These are phyloP conservation scores for Asparagopsis taxiformis DNA, from an alignment of 31 red algal genomes.

Conservation along the genomic window DNA sequence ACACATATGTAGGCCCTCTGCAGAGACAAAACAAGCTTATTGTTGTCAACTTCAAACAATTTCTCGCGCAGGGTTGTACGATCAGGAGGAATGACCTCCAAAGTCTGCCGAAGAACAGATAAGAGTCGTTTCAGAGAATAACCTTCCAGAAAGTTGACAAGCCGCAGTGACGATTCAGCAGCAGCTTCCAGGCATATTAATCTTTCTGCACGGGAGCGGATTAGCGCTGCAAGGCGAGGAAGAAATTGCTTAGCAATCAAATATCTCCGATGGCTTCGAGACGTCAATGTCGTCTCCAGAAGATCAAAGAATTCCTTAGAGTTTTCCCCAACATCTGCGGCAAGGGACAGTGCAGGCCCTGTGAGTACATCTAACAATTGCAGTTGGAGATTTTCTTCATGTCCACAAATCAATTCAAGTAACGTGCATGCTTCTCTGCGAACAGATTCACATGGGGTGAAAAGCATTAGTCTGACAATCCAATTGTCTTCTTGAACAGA, in stretches of 20 bases:
- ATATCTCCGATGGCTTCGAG: slow-evolving; percentile 47
- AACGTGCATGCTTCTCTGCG: slow-evolving; percentile 51
- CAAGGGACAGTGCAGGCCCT: slow-evolving; percentile 58
- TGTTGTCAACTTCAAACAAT: slow-evolving; percentile 32
- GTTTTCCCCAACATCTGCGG: slow-evolving; percentile 58
- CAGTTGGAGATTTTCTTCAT: slow-evolving; percentile 67
- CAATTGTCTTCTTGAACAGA: slow-evolving; percentile 69
- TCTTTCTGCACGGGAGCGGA: slow-evolving; percentile 45
- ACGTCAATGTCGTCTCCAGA: slow-evolving; percentile 34
- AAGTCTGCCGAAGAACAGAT: slow-evolving; percentile 56
- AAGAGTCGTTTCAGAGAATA: slow-evolving; percentile 73
- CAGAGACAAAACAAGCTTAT: slow-evolving; percentile 51
- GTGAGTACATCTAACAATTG: slow-evolving; percentile 68
- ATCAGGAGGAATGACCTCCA: slow-evolving; percentile 59
- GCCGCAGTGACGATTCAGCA: slow-evolving; percentile 52
- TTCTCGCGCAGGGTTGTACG: slow-evolving; percentile 22
- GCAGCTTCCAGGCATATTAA: slow-evolving; percentile 48
- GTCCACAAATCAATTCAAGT: slow-evolving; percentile 49
- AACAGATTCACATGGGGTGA: slow-evolving; percentile 49
- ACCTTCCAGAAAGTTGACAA: slow-evolving; percentile 72
- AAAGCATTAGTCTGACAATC: slow-evolving; percentile 74
- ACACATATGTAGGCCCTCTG: slow-evolving; percentile 76
- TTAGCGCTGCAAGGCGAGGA: slow-evolving; percentile 46
- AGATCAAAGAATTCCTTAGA: slow-evolving; percentile 86
- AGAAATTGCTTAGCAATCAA: slow-evolving; percentile 63